Evolutionary conservation across 2,329 filamentous ascomycete species (phyloP).

Genomic region (Fusarium chlamydosporum): DNA sequence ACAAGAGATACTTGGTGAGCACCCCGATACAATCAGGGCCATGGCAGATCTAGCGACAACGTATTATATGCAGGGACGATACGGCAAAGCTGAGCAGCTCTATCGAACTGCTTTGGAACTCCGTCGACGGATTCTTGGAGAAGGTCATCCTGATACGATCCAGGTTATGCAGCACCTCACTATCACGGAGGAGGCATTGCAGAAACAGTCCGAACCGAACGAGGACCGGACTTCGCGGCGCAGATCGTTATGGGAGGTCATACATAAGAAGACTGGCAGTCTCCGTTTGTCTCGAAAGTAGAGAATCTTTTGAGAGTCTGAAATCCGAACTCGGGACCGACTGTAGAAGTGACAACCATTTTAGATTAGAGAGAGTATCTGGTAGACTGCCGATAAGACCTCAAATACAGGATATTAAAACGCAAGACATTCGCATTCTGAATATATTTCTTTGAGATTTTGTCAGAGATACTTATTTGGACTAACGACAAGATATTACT

Average conservation of each 20-base stretch:
- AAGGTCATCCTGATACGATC: neutral
- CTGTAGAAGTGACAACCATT: no score
- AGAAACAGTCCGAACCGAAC: fast-evolving
- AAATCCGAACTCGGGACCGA: no score
- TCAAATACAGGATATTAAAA: no score
- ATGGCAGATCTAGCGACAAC: conserved; percentile 14
- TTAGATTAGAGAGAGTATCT: no score
- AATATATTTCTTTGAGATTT: no score
- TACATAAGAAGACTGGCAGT: neutral
- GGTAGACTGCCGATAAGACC: no score
- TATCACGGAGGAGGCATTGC: fast-evolving
- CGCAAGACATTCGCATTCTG: no score
- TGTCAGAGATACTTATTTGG: no score
- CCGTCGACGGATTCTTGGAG: neutral
- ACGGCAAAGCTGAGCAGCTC: fast-evolving
- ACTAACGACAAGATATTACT: no score
- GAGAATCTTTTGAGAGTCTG: no score
- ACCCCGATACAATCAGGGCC: conserved; percentile 4
- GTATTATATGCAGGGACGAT: neutral
- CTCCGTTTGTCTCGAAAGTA: neutral
- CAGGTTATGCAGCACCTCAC: fast-evolving
- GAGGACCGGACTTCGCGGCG: fast-evolving
- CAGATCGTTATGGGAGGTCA: neutral
- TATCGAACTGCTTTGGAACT: fast-evolving
- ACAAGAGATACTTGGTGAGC: neutral